Conservation (phyloP, 164 flowering plant species). For the Chimonanthus salicifolius region DNA sequence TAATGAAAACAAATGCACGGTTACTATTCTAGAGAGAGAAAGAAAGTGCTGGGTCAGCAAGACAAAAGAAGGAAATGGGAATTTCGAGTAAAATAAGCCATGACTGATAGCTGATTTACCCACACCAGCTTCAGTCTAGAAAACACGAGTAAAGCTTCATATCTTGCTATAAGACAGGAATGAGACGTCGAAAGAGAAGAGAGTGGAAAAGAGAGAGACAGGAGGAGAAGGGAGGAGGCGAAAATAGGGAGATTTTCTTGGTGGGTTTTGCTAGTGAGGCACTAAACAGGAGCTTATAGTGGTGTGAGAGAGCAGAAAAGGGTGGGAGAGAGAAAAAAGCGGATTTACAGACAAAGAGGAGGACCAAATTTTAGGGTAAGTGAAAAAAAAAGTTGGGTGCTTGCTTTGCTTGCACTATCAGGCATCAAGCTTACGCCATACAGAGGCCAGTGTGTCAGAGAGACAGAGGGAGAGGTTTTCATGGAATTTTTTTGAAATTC, state of each 20-base stretch:
- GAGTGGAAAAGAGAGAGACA: not conserved
- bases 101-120: not conserved
- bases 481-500: not conserved
- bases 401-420: slow-evolving; percentile 97
- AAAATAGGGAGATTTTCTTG: slow-evolving; percentile 18
- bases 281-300: slow-evolving; percentile 43
- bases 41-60: slow-evolving; percentile 11
- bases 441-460: slow-evolving; percentile 54
- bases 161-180: not conserved
- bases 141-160: slow-evolving; percentile 5
- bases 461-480: slow-evolving; percentile 19
- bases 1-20: not conserved
- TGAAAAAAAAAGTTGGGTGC: slow-evolving; percentile 27
- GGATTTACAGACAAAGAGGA: slow-evolving; percentile 30
- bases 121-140: slow-evolving; percentile 9
- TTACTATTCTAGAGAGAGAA: slow-evolving; percentile 1
- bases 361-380: slow-evolving; percentile 17
- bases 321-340: slow-evolving; percentile 14
- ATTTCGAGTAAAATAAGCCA: slow-evolving; percentile 7
- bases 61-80: slow-evolving; percentile 7
- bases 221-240: slow-evolving; percentile 2
- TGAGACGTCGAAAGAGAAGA: not conserved
- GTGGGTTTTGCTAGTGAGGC: slow-evolving; percentile 42
- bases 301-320: slow-evolving; percentile 16
- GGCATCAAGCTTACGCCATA: slow-evolving; percentile 79